phyloP scores from a whole-genome alignment of 139 green algal genomes.

The Medakamo hakoo region DNA sequence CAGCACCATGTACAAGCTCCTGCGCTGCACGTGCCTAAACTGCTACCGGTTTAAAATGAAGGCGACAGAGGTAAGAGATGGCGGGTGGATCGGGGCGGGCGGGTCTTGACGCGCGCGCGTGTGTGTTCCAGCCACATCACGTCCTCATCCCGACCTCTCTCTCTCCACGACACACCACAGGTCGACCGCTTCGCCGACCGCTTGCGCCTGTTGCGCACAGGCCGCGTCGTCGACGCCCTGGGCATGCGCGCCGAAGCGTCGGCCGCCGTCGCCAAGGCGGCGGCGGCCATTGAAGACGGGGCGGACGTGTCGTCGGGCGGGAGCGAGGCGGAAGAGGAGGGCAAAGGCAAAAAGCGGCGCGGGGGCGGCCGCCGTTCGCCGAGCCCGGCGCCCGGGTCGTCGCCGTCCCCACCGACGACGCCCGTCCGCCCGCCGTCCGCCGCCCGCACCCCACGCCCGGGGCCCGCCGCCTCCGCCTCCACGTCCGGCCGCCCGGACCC shows the following conservation, averaged over 20 bases:
- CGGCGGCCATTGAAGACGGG: slow-evolving; percentile 11
- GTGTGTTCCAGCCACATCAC: too few species aligned
- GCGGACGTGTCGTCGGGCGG: slow-evolving; percentile 11
- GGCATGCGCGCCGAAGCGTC: slow-evolving; percentile 9
- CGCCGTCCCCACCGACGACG: too few species aligned
- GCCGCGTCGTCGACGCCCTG: slow-evolving; percentile 30
- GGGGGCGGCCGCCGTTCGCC: not conserved
- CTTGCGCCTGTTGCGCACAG: slow-evolving; percentile 24
- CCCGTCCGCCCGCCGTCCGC: not conserved
- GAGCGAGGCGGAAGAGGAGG: not conserved
- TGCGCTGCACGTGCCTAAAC: slow-evolving; percentile 69
- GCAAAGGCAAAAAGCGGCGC: too few species aligned
- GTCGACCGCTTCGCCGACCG: slow-evolving; percentile 20
- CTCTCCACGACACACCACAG: slow-evolving; percentile 12
- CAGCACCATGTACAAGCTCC: slow-evolving; percentile 73
- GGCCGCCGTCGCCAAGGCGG: slow-evolving; percentile 14
- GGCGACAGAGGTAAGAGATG: slow-evolving; percentile 28
- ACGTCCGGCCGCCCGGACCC: not conserved
- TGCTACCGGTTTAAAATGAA: slow-evolving; percentile 78
- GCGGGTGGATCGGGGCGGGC: not conserved
- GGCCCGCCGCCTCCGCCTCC: not conserved
- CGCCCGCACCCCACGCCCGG: not conserved
- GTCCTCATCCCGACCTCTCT: too few species aligned
- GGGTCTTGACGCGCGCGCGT: too few species aligned
- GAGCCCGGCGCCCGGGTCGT: too few species aligned